Evolutionary conservation across 495 filamentous ascomycete genomes (phyloP).

Genomic region (Evernia prunastri): DNA sequence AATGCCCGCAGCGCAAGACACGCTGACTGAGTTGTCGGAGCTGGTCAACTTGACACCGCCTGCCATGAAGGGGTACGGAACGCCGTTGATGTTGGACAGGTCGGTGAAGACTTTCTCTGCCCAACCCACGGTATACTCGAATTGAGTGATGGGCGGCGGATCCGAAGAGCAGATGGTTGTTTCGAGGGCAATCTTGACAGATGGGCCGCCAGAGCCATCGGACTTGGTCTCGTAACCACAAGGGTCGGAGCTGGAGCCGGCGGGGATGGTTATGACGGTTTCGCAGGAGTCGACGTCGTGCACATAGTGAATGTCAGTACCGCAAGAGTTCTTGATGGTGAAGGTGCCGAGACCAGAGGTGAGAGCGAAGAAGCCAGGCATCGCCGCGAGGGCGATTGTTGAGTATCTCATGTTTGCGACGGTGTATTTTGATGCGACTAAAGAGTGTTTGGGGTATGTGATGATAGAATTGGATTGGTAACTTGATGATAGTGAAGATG

Average conservation of each 20-base stretch:
- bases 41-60: constrained; percentile 19
- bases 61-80: constrained; percentile 18
- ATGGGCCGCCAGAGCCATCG: constrained; percentile 3
- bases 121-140: constrained; percentile 20
- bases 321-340: constrained; percentile 19
- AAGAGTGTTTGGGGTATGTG: not conserved
- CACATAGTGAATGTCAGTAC: constrained; percentile 10
- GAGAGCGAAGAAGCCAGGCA: constrained; percentile 17
- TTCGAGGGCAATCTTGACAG: constrained; percentile 15
- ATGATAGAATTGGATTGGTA: not conserved
- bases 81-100: constrained; percentile 21
- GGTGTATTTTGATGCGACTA: constrained; percentile 8
- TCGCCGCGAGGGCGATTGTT: constrained; percentile 17
- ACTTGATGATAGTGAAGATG: not conserved
- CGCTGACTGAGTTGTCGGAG: constrained; percentile 8
- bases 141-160: constrained; percentile 18
- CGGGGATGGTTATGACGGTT: not conserved
- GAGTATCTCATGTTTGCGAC: constrained; percentile 17
- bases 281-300: constrained; percentile 13
- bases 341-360: constrained; percentile 12
- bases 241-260: not conserved
- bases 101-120: constrained; percentile 19
- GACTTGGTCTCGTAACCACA: constrained; percentile 12
- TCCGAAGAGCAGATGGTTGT: constrained; percentile 14
- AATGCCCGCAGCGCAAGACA: constrained; percentile 14